Percentiles rank a stretch among this genome's conserved stretches.
Conservation (phyloP, 352 stramenopile genomes). For the Pythium utonaiense region DNA sequence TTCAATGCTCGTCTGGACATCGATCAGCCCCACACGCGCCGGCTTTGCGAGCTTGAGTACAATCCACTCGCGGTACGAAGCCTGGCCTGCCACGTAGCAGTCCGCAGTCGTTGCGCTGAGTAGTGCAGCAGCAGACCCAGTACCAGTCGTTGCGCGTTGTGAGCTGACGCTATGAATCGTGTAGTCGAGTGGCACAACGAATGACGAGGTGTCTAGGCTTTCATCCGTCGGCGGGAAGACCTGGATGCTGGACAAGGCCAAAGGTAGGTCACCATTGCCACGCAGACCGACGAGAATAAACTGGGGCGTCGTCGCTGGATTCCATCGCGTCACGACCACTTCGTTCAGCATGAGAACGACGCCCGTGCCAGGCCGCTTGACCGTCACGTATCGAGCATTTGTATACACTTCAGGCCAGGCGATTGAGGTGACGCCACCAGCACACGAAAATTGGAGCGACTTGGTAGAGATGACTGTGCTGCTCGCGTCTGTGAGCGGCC, state of each 20-base stretch:
- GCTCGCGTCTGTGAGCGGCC: slow-evolving; percentile 7
- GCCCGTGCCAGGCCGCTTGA: slow-evolving; percentile 29
- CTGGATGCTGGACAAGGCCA: slow-evolving; percentile 46
- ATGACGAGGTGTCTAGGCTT: background rate
- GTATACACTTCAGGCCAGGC: slow-evolving; percentile 37
- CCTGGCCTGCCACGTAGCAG: slow-evolving; percentile 41
- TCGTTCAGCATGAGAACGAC: slow-evolving; percentile 67
- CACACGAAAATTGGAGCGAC: slow-evolving; percentile 52
- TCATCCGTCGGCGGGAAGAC: slow-evolving; percentile 42
- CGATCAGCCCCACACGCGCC: slow-evolving; percentile 45
- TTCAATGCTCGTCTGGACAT: slow-evolving; percentile 38
- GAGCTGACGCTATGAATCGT: slow-evolving; percentile 67
- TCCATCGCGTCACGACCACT: slow-evolving; percentile 61
- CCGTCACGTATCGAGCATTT: slow-evolving; percentile 45
- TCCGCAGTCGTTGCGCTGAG: slow-evolving; percentile 20
- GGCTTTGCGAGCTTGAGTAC: slow-evolving; percentile 46
- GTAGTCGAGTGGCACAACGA: slow-evolving; percentile 41
- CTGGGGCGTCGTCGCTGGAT: slow-evolving; percentile 37
- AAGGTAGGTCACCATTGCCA: slow-evolving; percentile 24
- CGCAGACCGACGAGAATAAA: slow-evolving; percentile 57
- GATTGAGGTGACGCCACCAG: slow-evolving; percentile 28
- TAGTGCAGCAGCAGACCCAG: slow-evolving; percentile 36
- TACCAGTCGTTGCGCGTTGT: slow-evolving; percentile 29
- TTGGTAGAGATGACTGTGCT: slow-evolving; percentile 13
- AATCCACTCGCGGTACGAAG: slow-evolving; percentile 66